These are phyloP conservation scores for Hygrophorus pudorinus DNA, from an alignment of 768 basidiomycete genomes.

Conservation along the genomic window DNA sequence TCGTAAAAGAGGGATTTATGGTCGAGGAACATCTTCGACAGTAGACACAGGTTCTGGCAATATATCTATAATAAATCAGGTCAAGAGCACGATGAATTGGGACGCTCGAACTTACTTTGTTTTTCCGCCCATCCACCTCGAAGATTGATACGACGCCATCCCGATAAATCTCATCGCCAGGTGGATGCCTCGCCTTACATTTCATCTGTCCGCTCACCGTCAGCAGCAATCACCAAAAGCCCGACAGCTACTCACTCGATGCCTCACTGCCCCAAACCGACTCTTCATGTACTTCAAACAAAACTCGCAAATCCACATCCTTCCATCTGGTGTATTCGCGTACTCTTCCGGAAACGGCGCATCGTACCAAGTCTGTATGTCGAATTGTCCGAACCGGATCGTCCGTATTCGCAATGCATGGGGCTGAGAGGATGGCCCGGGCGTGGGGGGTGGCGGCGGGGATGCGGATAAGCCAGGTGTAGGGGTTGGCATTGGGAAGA, in stretches of 20 bases:
- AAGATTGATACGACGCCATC: constrained; percentile 86
- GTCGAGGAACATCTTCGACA: constrained; percentile 98
- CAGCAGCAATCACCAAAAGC: background rate
- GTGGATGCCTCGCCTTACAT: constrained; percentile 91
- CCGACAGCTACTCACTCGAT: constrained; percentile 52
- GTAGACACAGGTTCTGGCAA: constrained; percentile 94
- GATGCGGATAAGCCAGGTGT: constrained; percentile 29
- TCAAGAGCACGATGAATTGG: constrained; percentile 2
- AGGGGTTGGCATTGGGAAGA: constrained; percentile 23
- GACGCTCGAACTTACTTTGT: constrained; percentile 51
- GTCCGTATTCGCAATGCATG: constrained; percentile 63
- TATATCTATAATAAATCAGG: constrained; percentile 57
- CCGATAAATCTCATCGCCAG: constrained; percentile 96
- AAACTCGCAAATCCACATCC: constrained; percentile 95
- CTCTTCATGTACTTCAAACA: constrained; percentile 98
- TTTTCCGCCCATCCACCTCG: constrained; percentile 96
- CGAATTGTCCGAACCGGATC: constrained; percentile 84
- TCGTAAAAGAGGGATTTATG: constrained; percentile 99
- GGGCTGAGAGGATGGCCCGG: constrained; percentile 21
- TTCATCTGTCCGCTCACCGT: constrained; percentile 51
- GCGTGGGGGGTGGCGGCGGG: constrained; percentile 29
- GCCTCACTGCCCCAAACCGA: constrained; percentile 73
- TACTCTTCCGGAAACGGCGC: constrained; percentile 99
- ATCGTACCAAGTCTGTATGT: constrained; percentile 98
- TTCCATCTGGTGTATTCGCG: constrained; percentile 81